phyloP scores from a whole-genome alignment of 164 flowering plant genomes.

The Warburgia ugandensis region DNA sequence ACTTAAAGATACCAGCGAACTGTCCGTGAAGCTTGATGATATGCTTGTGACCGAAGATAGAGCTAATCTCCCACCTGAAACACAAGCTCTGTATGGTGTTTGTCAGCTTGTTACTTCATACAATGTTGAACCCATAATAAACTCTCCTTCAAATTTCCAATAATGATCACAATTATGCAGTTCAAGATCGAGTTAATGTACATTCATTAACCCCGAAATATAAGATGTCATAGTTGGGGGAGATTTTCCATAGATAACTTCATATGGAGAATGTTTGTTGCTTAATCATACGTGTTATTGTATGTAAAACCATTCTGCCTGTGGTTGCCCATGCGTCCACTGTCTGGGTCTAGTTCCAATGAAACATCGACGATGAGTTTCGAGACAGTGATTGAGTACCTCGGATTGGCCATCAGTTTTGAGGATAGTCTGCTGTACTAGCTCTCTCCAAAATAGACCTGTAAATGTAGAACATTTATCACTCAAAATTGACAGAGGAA shows the following conservation, averaged over 20 bases:
- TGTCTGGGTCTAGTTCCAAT: background rate
- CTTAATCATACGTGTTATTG: background rate
- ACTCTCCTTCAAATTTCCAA: no score
- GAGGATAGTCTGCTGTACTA: no score
- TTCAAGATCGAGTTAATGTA: no score
- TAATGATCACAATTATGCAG: no score
- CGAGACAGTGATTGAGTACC: background rate
- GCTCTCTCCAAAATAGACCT: background rate
- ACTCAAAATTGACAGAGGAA: slow-evolving; percentile 1
- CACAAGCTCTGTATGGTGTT: background rate
- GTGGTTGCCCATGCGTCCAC: background rate
- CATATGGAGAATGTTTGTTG: no score
- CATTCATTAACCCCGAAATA: no score
- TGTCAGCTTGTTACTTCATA: background rate
- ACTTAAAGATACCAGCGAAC: background rate
- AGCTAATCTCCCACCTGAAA: no score
- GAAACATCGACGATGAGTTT: background rate
- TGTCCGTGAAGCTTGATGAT: background rate
- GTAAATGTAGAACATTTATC: background rate
- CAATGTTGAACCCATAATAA: no score
- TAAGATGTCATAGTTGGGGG: no score
- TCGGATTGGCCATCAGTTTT: background rate
- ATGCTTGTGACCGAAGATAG: background rate
- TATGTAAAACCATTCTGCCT: background rate
- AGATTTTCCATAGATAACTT: no score